Percentiles rank a stretch among this genome's conserved stretches.
Conservation (phyloP, 495 filamentous ascomycete species). For the Melanomma pulvis-pyrius region DNA sequence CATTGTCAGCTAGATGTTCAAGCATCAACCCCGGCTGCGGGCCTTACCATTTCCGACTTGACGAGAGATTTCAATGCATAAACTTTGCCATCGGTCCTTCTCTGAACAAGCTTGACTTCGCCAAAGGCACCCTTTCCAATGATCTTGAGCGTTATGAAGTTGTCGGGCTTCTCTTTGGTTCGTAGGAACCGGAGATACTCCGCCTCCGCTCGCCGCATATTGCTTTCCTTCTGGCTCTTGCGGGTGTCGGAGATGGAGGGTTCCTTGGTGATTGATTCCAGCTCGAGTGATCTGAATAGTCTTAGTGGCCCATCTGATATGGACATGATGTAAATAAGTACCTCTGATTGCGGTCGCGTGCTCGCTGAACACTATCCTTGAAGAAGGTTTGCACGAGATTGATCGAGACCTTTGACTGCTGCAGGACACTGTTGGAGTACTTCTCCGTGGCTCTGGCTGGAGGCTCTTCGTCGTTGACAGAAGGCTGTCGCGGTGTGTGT, state of each 20-base stretch:
- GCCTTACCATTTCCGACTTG: slow-evolving; percentile 87
- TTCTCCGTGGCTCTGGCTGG: slow-evolving; percentile 45
- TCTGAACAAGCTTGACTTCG: slow-evolving; percentile 94
- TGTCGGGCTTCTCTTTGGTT: slow-evolving; percentile 85
- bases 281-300: slow-evolving; percentile 73
- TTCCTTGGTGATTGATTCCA: slow-evolving; percentile 79
- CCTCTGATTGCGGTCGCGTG: slow-evolving; percentile 89
- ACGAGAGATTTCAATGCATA: slow-evolving; percentile 98
- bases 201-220: slow-evolving; percentile 79
- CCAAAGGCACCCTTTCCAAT: slow-evolving; percentile 99
- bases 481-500: slow-evolving; percentile 57
- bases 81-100: slow-evolving; percentile 94
- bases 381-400: slow-evolving; percentile 82
- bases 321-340: slow-evolving; percentile 46
- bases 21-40: neutral
- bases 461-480: slow-evolving; percentile 47
- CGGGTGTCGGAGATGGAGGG: slow-evolving; percentile 70
- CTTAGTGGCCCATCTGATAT: slow-evolving; percentile 13
- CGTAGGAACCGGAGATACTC: slow-evolving; percentile 92
- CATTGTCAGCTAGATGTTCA: slow-evolving; percentile 10
- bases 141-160: slow-evolving; percentile 94
- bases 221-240: slow-evolving; percentile 76
- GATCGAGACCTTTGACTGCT: slow-evolving; percentile 51
- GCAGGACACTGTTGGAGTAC: slow-evolving; percentile 45
- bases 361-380: slow-evolving; percentile 91